Base-by-base conservation (phyloP, 352 stramenopile genomes). In the Thraustochytrium striatum region DNA sequence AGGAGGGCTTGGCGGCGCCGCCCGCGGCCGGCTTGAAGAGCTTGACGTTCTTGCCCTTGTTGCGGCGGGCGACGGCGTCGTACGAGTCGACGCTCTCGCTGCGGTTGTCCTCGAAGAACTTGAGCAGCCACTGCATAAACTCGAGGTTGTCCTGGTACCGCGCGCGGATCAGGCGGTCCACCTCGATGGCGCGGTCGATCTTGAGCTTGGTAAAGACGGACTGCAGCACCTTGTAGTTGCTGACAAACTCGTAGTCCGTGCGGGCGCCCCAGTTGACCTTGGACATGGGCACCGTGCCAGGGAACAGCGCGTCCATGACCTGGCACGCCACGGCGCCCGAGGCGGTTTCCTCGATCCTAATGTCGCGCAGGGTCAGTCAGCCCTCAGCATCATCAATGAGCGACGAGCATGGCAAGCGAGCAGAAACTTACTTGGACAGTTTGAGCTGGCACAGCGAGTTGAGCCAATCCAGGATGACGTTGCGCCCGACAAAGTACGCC, bases 91-190 rank as follows among this genome's bases (percentile, higher is more conserved):
- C 81, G 2, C 85, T 84, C 1, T 85, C 88, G n/a, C 82, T 62
- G 62, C 89, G 88, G 81, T 88, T 95, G 72, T 91, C 84, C 57
- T 97, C 91, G 84, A 94, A 96, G 68, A 97, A 97, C 33, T 87
- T 87, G 75, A 96, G 97, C 79, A 95, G 93, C 91, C 95, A 99
- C 87, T 99, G 97, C 91, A 98, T 99, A 84, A 99, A 99, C 86
- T 99, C 97, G 72, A 99, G 89, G 86, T 99, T 99, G 85, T 99
- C 96, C 85, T 99, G 96, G 88, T 99, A 99, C 85, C 98, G 99
- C 57, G 92, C 97, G 28, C 95, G 89, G 81, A 99, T 97, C 36
- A 99, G 88, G 43, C 95, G 94, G 72, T 98, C 92, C 32, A 99
- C 96, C 84, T 98, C 95, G 33, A 99, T 93, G 86, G 72, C 28